Evolutionary conservation across 352 stramenopile genomes (phyloP).

Genomic region (Proteromonas lacertae): DNA sequence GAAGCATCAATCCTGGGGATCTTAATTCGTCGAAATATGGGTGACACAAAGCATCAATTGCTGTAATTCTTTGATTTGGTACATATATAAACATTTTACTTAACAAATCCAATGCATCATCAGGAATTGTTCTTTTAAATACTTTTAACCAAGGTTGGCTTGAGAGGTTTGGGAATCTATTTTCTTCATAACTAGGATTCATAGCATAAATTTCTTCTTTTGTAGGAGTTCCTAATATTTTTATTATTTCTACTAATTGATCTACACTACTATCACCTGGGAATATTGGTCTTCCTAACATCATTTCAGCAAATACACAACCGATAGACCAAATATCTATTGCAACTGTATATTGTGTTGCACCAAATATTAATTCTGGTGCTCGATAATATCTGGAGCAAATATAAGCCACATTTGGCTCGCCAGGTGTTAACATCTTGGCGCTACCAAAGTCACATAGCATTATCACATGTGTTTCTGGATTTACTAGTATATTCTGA

Average conservation of each 20-base stretch:
- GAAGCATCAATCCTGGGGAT: slow-evolving; percentile 25
- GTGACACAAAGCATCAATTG: slow-evolving; percentile 25
- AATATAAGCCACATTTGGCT: slow-evolving; percentile 98
- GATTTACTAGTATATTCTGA: slow-evolving; percentile 91
- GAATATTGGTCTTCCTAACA: slow-evolving; percentile 88
- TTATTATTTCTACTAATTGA: slow-evolving; percentile 98
- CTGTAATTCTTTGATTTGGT: slow-evolving; percentile 38
- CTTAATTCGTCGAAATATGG: slow-evolving; percentile 92
- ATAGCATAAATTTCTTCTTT: slow-evolving; percentile 89
- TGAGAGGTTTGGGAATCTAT: slow-evolving; percentile 98
- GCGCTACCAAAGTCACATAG: slow-evolving; percentile 92
- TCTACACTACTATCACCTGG: slow-evolving; percentile 89
- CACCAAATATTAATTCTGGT: slow-evolving; percentile 97
- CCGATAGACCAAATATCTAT: slow-evolving; percentile 49
- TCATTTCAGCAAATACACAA: slow-evolving; percentile 86
- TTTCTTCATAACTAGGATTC: slow-evolving; percentile 98
- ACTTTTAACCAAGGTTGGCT: slow-evolving; percentile 74
- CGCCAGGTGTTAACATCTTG: slow-evolving; percentile 64
- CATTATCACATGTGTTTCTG: slow-evolving; percentile 79
- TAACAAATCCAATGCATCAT: slow-evolving; percentile 84
- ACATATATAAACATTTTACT: slow-evolving; percentile 84
- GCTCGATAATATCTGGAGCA: slow-evolving; percentile 91
- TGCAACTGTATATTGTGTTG: slow-evolving; percentile 92
- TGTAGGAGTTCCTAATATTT: slow-evolving; percentile 74
- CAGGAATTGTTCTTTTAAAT: slow-evolving; percentile 40